Evolutionary conservation across 768 basidiomycete species (phyloP).

Genomic region (Pleurotus cornucopiae): DNA sequence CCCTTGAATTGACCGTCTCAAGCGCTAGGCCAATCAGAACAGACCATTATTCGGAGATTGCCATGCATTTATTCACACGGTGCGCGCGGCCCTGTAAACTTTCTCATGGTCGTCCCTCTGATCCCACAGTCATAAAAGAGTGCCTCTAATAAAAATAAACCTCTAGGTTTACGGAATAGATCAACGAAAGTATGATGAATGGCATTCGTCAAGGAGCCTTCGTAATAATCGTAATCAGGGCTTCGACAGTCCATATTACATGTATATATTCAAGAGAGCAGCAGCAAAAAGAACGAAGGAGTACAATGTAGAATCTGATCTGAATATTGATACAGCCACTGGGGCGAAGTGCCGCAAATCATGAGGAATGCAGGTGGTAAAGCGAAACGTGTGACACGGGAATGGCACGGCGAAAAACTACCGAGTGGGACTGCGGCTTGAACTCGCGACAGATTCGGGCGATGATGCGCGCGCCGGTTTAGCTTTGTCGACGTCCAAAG

Average conservation of each 20-base stretch:
- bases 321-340: constrained; percentile 1
- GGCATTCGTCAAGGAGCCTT: too few relatives aligned
- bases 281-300: neutral
- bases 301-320: too few relatives aligned
- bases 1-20: neutral
- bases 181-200: too few relatives aligned
- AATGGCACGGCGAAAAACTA: neutral
- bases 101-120: too few relatives aligned
- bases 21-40: neutral
- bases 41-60: neutral
- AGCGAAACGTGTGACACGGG: neutral
- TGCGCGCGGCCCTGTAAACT: too few relatives aligned
- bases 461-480: neutral
- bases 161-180: too few relatives aligned
- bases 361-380: neutral
- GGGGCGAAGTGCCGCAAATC: neutral
- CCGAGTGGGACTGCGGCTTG: neutral
- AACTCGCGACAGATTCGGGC: constrained; percentile 1
- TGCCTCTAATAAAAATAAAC: too few relatives aligned
- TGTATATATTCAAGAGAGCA: neutral
- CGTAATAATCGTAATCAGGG: too few relatives aligned
- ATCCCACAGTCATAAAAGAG: too few relatives aligned
- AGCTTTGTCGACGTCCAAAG: constrained; percentile 20
- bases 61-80: neutral
- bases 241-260: too few relatives aligned